Percentiles rank a stretch among this genome's conserved stretches.
These are phyloP conservation scores for Podospora bellae-mahoneyi DNA, from an alignment of 495 filamentous ascomycete genomes.

Conservation along the genomic window DNA sequence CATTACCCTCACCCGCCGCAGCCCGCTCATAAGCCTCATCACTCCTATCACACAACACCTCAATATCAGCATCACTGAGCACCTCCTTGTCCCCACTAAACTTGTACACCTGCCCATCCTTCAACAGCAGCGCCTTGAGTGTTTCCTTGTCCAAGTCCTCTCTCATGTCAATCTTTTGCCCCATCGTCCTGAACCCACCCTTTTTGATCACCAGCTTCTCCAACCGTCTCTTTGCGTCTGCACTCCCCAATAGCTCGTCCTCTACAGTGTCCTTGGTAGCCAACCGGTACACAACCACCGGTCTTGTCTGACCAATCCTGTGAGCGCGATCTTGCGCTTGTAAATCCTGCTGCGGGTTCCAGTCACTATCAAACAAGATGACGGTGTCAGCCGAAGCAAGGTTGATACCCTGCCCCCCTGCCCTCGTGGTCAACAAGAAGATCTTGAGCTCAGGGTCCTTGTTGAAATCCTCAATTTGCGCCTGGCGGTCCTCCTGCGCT, in stretches of 20 bases:
- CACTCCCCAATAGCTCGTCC: constrained; percentile 79
- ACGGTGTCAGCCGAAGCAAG: constrained; percentile 96
- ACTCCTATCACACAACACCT: constrained; percentile 71
- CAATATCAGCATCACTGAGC: constrained; percentile 72
- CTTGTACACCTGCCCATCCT: constrained; percentile 62
- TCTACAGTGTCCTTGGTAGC: constrained; percentile 93
- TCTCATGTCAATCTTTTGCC: constrained; percentile 52
- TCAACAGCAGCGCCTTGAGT: constrained; percentile 56
- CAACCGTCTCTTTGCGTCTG: constrained; percentile 88
- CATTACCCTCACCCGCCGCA: constrained; percentile 65
- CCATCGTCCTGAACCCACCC: constrained; percentile 65
- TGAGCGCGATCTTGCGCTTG: constrained; percentile 95
- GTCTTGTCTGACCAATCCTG: constrained; percentile 86
- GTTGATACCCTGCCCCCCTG: constrained; percentile 95
- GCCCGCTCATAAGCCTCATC: constrained; percentile 80
- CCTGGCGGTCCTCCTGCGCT: constrained; percentile 70
- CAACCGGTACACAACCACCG: constrained; percentile 91
- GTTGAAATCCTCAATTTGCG: constrained; percentile 87
- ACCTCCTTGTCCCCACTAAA: constrained; percentile 57
- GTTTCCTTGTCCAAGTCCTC: constrained; percentile 57
- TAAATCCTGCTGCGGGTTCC: constrained; percentile 97
- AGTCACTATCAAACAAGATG: constrained; percentile 92
- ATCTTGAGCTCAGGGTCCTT: constrained; percentile 62
- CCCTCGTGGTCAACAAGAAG: constrained; percentile 85
- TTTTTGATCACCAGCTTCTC: constrained; percentile 96